phyloP scores from a whole-genome alignment of 2,329 filamentous ascomycete species.

The Colletotrichum plurivorum region DNA sequence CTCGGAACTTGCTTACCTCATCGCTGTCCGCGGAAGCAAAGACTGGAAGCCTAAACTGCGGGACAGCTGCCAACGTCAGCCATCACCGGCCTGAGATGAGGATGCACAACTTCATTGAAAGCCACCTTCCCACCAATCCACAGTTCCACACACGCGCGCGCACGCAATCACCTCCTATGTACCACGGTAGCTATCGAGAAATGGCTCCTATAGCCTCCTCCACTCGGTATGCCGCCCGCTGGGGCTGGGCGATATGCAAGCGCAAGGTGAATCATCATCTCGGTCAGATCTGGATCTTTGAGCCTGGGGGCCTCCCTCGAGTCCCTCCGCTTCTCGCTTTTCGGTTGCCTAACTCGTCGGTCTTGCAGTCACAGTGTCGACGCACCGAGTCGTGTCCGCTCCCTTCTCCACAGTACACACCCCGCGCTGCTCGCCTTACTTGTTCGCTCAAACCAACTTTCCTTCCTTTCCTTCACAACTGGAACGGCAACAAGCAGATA shows the following conservation, averaged over 20 bases:
- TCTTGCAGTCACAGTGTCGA: background rate
- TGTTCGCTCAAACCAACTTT: background rate
- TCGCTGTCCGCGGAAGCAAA: background rate
- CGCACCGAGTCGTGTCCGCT: constrained; percentile 15
- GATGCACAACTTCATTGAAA: constrained; percentile 1
- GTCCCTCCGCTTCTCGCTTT: too few species aligned
- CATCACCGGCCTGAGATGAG: constrained; percentile 2
- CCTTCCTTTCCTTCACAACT: background rate
- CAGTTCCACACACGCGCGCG: background rate
- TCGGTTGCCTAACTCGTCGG: too few species aligned
- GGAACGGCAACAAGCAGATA: background rate
- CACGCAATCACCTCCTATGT: too few species aligned
- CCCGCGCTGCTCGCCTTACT: constrained; percentile 10
- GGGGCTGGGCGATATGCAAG: constrained; percentile 24
- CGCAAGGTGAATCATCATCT: constrained; percentile 22
- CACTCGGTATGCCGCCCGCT: background rate
- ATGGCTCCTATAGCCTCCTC: background rate
- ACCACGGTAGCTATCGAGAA: background rate
- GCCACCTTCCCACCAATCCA: background rate
- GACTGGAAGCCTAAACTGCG: background rate
- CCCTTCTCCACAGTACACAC: constrained; percentile 1
- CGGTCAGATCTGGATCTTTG: constrained; percentile 20
- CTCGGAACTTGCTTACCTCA: constrained; percentile 6
- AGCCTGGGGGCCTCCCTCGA: constrained; percentile 17
- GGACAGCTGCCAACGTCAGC: background rate